Evolutionary conservation across 129 eudicot species (phyloP).

Genomic region (Oenanthe sinensis): DNA sequence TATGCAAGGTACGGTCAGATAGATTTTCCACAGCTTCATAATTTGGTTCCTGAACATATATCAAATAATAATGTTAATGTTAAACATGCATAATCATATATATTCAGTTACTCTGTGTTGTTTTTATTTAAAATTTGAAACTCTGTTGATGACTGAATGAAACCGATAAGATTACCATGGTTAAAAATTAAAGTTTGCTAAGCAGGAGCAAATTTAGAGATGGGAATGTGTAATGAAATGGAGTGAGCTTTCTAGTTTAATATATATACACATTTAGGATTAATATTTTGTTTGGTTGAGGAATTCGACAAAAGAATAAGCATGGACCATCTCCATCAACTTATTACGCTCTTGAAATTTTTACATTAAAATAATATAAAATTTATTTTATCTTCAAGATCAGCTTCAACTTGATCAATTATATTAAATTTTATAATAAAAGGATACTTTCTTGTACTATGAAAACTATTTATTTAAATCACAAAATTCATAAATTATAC

Average conservation of each 20-base stretch:
- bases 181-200: neutral
- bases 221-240: neutral
- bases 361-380: too few species aligned
- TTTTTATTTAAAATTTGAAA: too few species aligned
- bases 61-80: neutral
- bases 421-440: too few species aligned
- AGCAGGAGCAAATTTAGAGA: neutral
- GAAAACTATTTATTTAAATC: too few species aligned
- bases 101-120: neutral
- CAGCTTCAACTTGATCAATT: too few species aligned
- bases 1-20: neutral
- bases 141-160: neutral
- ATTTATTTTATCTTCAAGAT: too few species aligned
- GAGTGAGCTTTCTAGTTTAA: neutral
- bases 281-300: neutral
- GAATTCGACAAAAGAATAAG: neutral
- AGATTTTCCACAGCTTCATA: slow-evolving; percentile 1
- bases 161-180: neutral
- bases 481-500: too few species aligned
- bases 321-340: too few species aligned
- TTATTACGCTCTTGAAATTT: too few species aligned
- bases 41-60: neutral
- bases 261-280: too few species aligned
- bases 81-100: neutral
- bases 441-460: too few species aligned